These are phyloP conservation scores for Pistacia integerrima DNA, from an alignment of 345 rosid species.

Conservation along the genomic window DNA sequence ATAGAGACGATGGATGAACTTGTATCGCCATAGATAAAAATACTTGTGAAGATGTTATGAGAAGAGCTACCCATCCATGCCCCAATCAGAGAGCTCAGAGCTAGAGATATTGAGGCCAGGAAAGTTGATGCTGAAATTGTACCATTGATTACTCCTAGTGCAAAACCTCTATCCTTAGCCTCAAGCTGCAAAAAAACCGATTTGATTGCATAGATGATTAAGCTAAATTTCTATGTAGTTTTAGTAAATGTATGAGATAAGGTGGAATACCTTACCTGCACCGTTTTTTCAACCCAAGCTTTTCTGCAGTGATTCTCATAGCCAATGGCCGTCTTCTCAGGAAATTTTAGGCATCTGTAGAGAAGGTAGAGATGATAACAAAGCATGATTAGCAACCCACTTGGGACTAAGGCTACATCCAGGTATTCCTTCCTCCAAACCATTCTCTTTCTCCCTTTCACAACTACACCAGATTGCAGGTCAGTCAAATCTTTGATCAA, in stretches of 20 bases:
- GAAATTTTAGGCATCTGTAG: conserved; percentile 20
- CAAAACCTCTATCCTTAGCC: conserved; percentile 27
- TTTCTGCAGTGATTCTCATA: conserved; percentile 36
- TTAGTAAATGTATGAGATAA: neutral
- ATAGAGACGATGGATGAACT: conserved; percentile 20
- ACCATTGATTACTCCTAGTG: conserved; percentile 29
- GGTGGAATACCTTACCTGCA: conserved; percentile 31
- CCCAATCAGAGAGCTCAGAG: conserved; percentile 39
- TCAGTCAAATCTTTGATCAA: neutral
- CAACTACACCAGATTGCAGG: neutral
- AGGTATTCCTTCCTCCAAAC: conserved; percentile 25
- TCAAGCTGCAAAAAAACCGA: conserved; percentile 20
- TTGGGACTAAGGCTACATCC: conserved; percentile 26
- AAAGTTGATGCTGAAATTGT: conserved; percentile 32
- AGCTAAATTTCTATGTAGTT: neutral
- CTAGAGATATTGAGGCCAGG: conserved; percentile 31
- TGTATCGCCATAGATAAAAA: conserved; percentile 29
- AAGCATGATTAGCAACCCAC: conserved; percentile 31
- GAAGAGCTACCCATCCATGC: conserved; percentile 29
- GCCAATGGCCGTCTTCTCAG: conserved; percentile 39
- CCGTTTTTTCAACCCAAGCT: conserved; percentile 42
- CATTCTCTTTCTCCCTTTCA: conserved; percentile 17
- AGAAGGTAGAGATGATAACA: conserved; percentile 28
- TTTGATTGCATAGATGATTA: neutral
- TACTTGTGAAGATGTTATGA: conserved; percentile 13